Evolutionary conservation across 2,329 filamentous ascomycete genomes (phyloP).

Genomic region (Fusarium clavum): DNA sequence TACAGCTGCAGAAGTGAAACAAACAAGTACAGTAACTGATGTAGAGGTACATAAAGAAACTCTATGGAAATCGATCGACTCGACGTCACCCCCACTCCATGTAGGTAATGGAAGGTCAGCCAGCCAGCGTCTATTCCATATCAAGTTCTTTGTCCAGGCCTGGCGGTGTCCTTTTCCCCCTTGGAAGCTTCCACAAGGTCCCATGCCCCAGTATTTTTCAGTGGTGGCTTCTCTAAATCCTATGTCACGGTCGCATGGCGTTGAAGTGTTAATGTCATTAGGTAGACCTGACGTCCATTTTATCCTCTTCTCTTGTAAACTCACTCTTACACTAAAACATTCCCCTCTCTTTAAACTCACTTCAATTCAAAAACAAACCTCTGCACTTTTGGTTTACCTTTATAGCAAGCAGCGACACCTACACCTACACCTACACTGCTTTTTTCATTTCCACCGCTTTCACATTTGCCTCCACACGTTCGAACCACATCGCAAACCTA

Average conservation of each 20-base stretch:
- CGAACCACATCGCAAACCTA: constrained; percentile 14
- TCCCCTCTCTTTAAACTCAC: constrained; percentile 21
- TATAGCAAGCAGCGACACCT: constrained; percentile 24
- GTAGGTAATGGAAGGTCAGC: not conserved
- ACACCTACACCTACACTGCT: not conserved
- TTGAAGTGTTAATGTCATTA: constrained; percentile 35
- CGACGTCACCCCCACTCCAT: constrained; percentile 42
- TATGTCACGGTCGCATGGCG: constrained; percentile 33
- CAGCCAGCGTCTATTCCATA: constrained; percentile 30
- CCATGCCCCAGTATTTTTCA: constrained; percentile 46
- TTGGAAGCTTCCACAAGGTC: constrained; percentile 52
- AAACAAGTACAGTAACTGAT: not conserved
- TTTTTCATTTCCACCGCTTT: constrained; percentile 19
- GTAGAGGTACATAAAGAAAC: constrained; percentile 18
- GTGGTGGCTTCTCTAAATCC: constrained; percentile 28
- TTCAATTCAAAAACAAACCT: constrained; percentile 15
- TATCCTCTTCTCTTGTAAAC: constrained; percentile 42
- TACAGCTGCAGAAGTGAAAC: not conserved
- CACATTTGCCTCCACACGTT: constrained; percentile 8
- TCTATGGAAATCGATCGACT: constrained; percentile 37
- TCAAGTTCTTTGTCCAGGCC: constrained; percentile 30
- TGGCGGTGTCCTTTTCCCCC: constrained; percentile 12
- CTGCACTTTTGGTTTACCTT: constrained; percentile 19
- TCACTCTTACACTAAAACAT: constrained; percentile 32
- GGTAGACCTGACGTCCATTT: constrained; percentile 28